These are phyloP conservation scores for Microdochium bolleyi DNA, from an alignment of 2,329 filamentous ascomycete genomes.

Conservation along the genomic window DNA sequence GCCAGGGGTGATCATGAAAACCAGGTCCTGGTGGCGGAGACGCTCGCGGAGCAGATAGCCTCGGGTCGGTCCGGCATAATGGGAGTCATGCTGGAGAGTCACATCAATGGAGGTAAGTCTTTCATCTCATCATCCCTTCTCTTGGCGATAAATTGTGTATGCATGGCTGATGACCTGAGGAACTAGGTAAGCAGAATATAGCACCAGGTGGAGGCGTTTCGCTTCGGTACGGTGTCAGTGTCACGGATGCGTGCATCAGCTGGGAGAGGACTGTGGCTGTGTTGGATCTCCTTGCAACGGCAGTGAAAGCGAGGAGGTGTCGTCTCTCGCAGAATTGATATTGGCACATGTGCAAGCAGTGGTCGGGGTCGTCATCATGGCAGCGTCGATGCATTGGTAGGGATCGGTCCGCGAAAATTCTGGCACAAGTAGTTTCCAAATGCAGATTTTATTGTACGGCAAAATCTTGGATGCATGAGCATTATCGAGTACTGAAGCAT, in stretches of 20 bases:
- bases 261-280: constrained; percentile 85
- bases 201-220: constrained; percentile 76
- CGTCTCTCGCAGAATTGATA: too few species aligned
- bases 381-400: too few species aligned
- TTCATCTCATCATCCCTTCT: not conserved
- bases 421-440: too few species aligned
- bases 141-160: too few species aligned
- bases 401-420: too few species aligned
- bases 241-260: constrained; percentile 93
- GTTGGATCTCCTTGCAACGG: constrained; percentile 70
- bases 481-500: too few species aligned
- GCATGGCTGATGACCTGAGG: too few species aligned
- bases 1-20: constrained; percentile 94
- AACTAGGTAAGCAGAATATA: constrained; percentile 76
- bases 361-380: too few species aligned
- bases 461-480: too few species aligned
- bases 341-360: too few species aligned
- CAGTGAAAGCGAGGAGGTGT: constrained; percentile 51
- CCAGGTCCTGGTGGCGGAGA: constrained; percentile 84
- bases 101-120: constrained; percentile 78
- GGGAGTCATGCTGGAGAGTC: constrained; percentile 98
- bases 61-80: constrained; percentile 81
- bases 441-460: too few species aligned
- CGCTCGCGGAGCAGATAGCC: constrained; percentile 75
- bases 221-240: constrained; percentile 89